A percentile compares a stretch with the other conserved stretches of the same genome.
phyloP scores from a whole-genome alignment of 1,284 basidiomycete species.

The Melampsora americana region DNA sequence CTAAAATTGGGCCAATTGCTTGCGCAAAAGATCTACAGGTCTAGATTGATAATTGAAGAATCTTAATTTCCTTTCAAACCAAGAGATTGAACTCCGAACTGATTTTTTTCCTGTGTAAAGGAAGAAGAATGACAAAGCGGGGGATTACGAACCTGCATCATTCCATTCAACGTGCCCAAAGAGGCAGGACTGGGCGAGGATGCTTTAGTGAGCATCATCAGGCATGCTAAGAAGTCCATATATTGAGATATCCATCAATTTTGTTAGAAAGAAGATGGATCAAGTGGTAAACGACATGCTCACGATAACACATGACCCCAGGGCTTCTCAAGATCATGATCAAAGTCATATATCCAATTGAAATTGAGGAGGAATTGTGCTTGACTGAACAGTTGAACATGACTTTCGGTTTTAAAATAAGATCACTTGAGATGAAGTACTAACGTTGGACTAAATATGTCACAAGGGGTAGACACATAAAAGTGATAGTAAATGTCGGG shows the following conservation, averaged over 20 bases:
- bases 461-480: constrained; percentile 25
- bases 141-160: constrained; percentile 12
- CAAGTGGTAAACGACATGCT: background rate
- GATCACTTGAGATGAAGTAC: background rate
- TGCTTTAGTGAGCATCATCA: constrained; percentile 27
- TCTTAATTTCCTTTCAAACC: no score
- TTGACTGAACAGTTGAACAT: constrained; percentile 2
- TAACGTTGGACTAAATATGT: constrained; percentile 28
- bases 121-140: no score
- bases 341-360: constrained; percentile 22
- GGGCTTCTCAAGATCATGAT: constrained; percentile 24
- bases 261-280: no score
- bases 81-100: no score
- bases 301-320: constrained; percentile 33
- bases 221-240: constrained; percentile 11
- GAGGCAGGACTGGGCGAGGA: constrained; percentile 17
- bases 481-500: constrained; percentile 9
- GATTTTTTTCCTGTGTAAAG: no score
- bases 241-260: no score
- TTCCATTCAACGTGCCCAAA: constrained; percentile 32
- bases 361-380: background rate
- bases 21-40: constrained; percentile 24
- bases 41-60: background rate
- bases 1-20: constrained; percentile 20
- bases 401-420: background rate